Conservation (phyloP, 805 yeast genomes). For the Candida ascalaphidarum region DNA sequence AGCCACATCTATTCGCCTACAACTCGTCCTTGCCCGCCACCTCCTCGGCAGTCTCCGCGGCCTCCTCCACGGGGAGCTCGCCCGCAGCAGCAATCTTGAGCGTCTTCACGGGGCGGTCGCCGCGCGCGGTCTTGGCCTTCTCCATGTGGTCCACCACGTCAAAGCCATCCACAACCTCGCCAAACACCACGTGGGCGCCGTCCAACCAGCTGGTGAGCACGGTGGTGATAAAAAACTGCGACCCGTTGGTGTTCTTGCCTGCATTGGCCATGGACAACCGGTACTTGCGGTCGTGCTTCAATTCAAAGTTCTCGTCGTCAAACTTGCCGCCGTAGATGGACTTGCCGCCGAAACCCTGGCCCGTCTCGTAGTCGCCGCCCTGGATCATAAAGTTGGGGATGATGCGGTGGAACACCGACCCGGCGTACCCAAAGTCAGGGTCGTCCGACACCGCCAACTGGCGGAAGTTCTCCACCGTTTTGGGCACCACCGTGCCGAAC, state of each 20-base stretch:
- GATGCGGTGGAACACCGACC: slow-evolving; percentile 65
- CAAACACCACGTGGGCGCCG: slow-evolving; percentile 93
- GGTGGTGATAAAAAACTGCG: slow-evolving; percentile 93
- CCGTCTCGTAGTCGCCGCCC: slow-evolving; percentile 78
- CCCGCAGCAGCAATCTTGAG: slow-evolving; percentile 67
- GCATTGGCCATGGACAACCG: slow-evolving; percentile 74
- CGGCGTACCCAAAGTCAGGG: slow-evolving; percentile 54
- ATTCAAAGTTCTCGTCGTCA: slow-evolving; percentile 66
- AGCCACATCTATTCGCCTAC: slow-evolving; percentile 3
- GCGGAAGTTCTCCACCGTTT: slow-evolving; percentile 83
- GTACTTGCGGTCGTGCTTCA: slow-evolving; percentile 66
- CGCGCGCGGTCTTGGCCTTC: slow-evolving; percentile 54
- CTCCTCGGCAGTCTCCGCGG: slow-evolving; percentile 5
- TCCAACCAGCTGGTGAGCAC: slow-evolving; percentile 88
- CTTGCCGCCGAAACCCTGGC: slow-evolving; percentile 71
- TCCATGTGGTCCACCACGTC: slow-evolving; percentile 76
- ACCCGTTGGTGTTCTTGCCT: slow-evolving; percentile 75
- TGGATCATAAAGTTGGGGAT: slow-evolving; percentile 71
- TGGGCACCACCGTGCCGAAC: slow-evolving; percentile 75
- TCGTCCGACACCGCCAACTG: slow-evolving; percentile 58
- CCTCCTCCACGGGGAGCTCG: slow-evolving; percentile 38
- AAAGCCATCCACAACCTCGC: slow-evolving; percentile 84
- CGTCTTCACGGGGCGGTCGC: slow-evolving; percentile 65
- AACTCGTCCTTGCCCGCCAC: slow-evolving; percentile 19
- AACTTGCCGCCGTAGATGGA: slow-evolving; percentile 71